phyloP scores from a whole-genome alignment of 768 basidiomycete genomes.

The Hysterangium stoloniferum region DNA sequence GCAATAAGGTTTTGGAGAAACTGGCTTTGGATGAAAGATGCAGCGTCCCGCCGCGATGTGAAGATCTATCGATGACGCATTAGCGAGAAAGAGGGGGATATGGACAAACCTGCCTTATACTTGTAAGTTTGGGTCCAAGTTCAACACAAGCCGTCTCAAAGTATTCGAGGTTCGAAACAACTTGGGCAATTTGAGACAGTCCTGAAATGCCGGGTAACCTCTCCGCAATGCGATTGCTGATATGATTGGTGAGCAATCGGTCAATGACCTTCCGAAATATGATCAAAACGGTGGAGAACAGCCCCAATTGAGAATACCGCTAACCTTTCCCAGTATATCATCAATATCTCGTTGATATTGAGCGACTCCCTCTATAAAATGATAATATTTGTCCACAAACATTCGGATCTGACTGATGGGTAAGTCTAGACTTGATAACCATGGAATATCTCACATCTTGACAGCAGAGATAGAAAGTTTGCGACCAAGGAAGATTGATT shows the following conservation, averaged over 20 bases:
- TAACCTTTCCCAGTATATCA: constrained; percentile 80
- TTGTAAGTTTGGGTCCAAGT: constrained; percentile 76
- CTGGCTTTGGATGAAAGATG: constrained; percentile 50
- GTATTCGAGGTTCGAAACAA: constrained; percentile 88
- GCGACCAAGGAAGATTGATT: constrained; percentile 84
- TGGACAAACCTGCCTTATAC: constrained; percentile 50
- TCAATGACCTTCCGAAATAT: constrained; percentile 64
- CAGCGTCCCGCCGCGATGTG: constrained; percentile 77
- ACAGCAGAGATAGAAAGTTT: constrained; percentile 91
- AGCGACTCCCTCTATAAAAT: constrained; percentile 91
- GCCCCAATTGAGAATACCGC: background rate
- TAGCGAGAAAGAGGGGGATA: background rate
- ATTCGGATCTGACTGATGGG: constrained; percentile 53
- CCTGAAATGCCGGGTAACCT: constrained; percentile 70
- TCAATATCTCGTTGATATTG: constrained; percentile 90
- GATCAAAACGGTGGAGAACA: background rate
- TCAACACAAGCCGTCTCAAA: constrained; percentile 81
- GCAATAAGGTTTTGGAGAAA: constrained; percentile 61
- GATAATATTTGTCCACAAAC: constrained; percentile 93
- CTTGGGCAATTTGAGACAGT: constrained; percentile 86
- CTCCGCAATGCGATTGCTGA: constrained; percentile 68
- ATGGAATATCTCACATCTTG: constrained; percentile 53
- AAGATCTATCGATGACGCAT: constrained; percentile 43
- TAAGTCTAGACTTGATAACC: background rate
- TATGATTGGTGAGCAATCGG: constrained; percentile 63